phyloP scores from a whole-genome alignment of 1,284 basidiomycete species.

The Athelia psychrophila region DNA sequence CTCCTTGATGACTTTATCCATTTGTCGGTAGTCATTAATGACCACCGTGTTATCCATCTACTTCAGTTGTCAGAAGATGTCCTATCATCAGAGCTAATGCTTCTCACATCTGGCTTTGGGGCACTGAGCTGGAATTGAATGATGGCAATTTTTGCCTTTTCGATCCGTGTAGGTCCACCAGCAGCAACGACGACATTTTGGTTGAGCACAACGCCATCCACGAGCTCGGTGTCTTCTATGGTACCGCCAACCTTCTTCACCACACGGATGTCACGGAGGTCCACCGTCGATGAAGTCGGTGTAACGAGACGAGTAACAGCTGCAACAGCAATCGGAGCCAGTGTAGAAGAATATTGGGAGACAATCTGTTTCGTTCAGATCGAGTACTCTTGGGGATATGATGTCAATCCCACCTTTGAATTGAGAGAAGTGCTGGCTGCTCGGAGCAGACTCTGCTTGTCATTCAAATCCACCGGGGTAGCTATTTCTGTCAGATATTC shows the following conservation, averaged over 20 bases:
- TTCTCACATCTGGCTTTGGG: constrained; percentile 93
- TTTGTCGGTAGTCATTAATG: constrained; percentile 99
- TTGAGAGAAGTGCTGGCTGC: constrained; percentile 96
- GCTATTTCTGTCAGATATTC: constrained; percentile 94
- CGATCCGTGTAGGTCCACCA: constrained; percentile 93
- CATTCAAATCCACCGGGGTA: constrained; percentile 89
- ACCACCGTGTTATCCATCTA: constrained; percentile 99
- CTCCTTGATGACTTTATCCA: constrained; percentile 99
- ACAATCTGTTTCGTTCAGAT: constrained; percentile 68
- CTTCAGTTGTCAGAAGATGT: constrained; percentile 5
- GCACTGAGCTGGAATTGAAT: constrained; percentile 98
- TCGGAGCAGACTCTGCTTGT: constrained; percentile 83
- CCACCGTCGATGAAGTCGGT: constrained; percentile 88
- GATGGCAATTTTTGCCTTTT: constrained; percentile 98
- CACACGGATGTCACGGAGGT: constrained; percentile 93
- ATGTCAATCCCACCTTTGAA: constrained; percentile 73
- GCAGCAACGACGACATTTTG: constrained; percentile 91
- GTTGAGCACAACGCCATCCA: constrained; percentile 95
- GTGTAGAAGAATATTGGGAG: constrained; percentile 96
- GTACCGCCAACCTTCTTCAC: constrained; percentile 99
- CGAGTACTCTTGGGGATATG: constrained; percentile 3
- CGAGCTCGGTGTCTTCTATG: constrained; percentile 97
- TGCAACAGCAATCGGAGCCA: constrained; percentile 95
- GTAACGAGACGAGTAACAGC: constrained; percentile 93
- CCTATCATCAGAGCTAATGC: neutral